Evolutionary conservation across 2,329 filamentous ascomycete genomes (phyloP), one percentile per base, ranked within the genome.

Genomic region (Sarocladium oryzae): DNA sequence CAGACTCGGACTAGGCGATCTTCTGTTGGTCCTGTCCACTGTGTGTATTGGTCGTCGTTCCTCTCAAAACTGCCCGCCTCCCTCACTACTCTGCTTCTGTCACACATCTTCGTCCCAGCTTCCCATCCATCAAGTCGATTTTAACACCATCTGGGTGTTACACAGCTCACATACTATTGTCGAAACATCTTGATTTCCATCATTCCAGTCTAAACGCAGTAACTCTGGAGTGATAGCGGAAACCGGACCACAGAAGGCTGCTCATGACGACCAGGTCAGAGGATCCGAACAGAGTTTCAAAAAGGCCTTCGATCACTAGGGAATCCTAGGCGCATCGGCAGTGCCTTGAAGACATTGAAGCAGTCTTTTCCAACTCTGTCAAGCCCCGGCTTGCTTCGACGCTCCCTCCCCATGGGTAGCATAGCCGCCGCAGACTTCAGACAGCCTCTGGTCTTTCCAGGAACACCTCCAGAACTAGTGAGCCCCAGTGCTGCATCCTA

Each of bases 401-500:
- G 32, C 6, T 10, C 18, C 21, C 46, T 36, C 46, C 20, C 24
- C 46, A 49, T 49, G 46, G 33, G 33, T 37, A 49, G 46, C 20
- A 30, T 37, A 26, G 33, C 46, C 11, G 13, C 18, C 20, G 21
- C 46, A 24, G 46, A 37, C 30, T 37, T 36, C 33, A 49, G 72
- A 63, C 73, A 70, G 63, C 74, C 70, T 60, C 70, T 74, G 64
- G 67, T 71, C 63, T 66, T 72, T 56, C 76, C 76, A 61, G 71
- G 77, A 58, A 79, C 77, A 56, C 77, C 78, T 55, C 76, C 76
- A 52, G 77, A 77, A 59, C 64, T 78, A 60, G 69, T 73, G 58
- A 80, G 76, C 63, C 74, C 75, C 53, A 72, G 71, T 52, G 72
- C 72, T 50, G 72, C 74, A 16, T 71, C 71, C 26, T 73, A 71